A percentile compares a stretch with the other conserved stretches of the same genome.
Conservation (phyloP, 192 early-diverging fungal species). For the Lobosporangium transversale region DNA sequence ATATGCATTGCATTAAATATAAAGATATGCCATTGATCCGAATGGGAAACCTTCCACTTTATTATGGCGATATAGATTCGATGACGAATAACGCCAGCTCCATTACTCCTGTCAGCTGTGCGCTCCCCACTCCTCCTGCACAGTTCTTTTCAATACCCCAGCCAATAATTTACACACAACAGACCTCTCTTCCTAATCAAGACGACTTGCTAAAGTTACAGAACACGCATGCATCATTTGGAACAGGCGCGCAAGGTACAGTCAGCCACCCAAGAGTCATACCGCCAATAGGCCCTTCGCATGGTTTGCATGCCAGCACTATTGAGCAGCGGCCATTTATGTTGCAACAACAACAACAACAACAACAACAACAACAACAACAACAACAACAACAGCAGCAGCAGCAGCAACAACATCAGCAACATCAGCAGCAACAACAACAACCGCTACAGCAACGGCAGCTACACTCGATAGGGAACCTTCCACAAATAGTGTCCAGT, state of each 20-base stretch:
- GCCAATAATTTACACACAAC: neutral
- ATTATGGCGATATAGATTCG: no score
- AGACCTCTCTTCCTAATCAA: neutral
- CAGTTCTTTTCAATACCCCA: neutral
- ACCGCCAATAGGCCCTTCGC: no score
- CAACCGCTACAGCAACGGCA: conserved; percentile 6
- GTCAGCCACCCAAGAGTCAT: no score
- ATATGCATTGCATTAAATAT: no score
- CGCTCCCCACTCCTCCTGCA: no score
- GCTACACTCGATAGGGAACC: neutral
- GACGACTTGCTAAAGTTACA: neutral
- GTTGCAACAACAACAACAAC: neutral
- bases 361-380: neutral
- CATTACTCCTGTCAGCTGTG: no score
- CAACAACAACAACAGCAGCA: conserved; percentile 5
- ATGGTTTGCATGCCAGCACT: no score
- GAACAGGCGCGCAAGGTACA: no score
- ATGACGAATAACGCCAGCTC: no score
- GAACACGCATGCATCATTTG: no score
- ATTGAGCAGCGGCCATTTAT: neutral
- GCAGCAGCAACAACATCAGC: conserved; percentile 11
- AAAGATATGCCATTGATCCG: no score
- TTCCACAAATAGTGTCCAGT: neutral
- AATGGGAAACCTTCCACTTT: no score
- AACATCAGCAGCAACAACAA: conserved; percentile 6